phyloP scores from a whole-genome alignment of 768 basidiomycete species.

The Tremella mesenterica region DNA sequence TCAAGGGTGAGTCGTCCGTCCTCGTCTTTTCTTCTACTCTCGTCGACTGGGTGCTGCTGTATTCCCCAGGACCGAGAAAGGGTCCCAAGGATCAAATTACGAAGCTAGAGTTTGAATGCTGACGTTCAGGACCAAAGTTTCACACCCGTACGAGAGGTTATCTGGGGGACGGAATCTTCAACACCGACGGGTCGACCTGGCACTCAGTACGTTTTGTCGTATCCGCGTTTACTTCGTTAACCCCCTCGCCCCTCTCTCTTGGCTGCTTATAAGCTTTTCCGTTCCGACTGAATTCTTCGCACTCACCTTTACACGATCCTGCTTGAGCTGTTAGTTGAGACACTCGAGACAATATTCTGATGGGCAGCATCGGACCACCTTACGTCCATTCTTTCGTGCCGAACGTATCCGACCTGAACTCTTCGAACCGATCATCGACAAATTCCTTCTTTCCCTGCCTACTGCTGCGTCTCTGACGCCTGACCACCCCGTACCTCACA shows the following conservation, averaged over 20 bases:
- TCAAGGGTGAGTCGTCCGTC: constrained; percentile 26
- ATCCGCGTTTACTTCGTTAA: neutral
- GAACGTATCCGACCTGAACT: constrained; percentile 20
- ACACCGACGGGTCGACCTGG: constrained; percentile 30
- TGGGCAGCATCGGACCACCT: constrained; percentile 33
- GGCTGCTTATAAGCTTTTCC: too few relatives aligned
- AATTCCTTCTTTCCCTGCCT: constrained; percentile 12
- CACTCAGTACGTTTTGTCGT: neutral
- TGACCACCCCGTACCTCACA: too few relatives aligned
- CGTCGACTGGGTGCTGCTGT: too few relatives aligned
- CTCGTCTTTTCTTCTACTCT: too few relatives aligned
- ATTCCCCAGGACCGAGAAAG: too few relatives aligned
- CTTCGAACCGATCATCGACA: constrained; percentile 20
- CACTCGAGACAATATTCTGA: neutral
- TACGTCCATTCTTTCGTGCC: constrained; percentile 40
- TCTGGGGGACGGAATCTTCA: constrained; percentile 44
- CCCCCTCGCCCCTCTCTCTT: too few relatives aligned
- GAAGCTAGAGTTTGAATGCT: neutral
- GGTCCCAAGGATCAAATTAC: too few relatives aligned
- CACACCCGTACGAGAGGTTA: constrained; percentile 30
- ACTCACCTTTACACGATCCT: too few relatives aligned
- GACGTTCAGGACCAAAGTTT: constrained; percentile 13
- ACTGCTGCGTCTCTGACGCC: too few relatives aligned
- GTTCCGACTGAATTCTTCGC: too few relatives aligned
- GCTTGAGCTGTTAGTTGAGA: too few relatives aligned